Percentiles rank a stretch among this genome's conserved stretches.
phyloP scores from a whole-genome alignment of 176 grass and related monocot genomes.

The Bolboschoenus planiculmis region DNA sequence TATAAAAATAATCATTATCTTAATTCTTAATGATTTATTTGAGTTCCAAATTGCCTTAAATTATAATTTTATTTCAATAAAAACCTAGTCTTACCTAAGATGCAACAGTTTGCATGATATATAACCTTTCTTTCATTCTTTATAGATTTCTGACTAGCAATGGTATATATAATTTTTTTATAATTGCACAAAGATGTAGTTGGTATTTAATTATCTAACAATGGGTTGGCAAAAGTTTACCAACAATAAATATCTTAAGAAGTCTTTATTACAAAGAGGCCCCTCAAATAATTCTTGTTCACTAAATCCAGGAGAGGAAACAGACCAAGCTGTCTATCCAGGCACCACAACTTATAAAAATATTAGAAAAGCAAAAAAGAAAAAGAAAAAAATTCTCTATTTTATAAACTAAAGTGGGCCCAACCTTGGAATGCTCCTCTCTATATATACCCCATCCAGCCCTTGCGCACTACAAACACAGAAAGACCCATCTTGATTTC shows the following conservation, averaged over 20 bases:
- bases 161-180: background rate
- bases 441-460: slow-evolving; percentile 43
- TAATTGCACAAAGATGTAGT: background rate
- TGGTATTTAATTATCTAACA: background rate
- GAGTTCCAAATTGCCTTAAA: background rate
- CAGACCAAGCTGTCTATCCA: slow-evolving; percentile 5
- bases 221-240: background rate
- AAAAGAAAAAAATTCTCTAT: background rate
- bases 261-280: slow-evolving; percentile 6
- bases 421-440: slow-evolving; percentile 19
- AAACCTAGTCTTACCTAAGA: background rate
- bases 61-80: background rate
- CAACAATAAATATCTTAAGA: background rate
- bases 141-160: background rate
- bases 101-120: too few species aligned
- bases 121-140: background rate
- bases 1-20: background rate
- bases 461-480: slow-evolving; percentile 26
- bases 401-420: slow-evolving; percentile 1
- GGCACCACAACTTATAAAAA: slow-evolving; percentile 6
- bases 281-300: slow-evolving; percentile 24
- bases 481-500: slow-evolving; percentile 22
- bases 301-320: slow-evolving; percentile 19
- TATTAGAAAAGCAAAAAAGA: background rate
- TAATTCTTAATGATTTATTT: background rate